phyloP scores from a whole-genome alignment of 1,284 basidiomycete genomes.

The Puccinia polysora region DNA sequence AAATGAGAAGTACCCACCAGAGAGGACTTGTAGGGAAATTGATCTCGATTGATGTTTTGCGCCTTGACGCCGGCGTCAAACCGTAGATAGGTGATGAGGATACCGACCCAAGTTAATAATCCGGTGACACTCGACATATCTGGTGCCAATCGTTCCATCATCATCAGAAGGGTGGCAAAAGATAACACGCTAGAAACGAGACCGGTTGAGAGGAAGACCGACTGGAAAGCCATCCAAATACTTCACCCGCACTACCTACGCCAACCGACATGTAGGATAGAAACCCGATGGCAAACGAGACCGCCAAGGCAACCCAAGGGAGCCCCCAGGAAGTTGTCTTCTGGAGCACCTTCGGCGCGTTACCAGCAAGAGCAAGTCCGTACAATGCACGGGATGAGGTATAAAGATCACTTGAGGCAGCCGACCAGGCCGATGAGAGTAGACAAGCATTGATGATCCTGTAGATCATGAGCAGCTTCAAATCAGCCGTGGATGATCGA shows the following conservation, averaged over 20 bases:
- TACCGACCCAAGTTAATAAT: constrained; percentile 77
- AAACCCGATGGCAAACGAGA: constrained; percentile 64
- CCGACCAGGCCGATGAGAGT: constrained; percentile 78
- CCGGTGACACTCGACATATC: constrained; percentile 59
- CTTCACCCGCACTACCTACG: constrained; percentile 60
- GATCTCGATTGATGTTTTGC: constrained; percentile 66
- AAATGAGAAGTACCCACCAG: constrained; percentile 57
- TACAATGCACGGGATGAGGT: constrained; percentile 64
- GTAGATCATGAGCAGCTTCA: background rate
- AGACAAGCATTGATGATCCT: constrained; percentile 74
- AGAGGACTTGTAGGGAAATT: constrained; percentile 63
- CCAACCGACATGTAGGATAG: constrained; percentile 69
- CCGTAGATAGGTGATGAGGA: constrained; percentile 70
- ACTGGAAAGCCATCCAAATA: constrained; percentile 70
- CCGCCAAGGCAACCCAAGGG: constrained; percentile 67
- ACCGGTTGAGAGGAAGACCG: constrained; percentile 31
- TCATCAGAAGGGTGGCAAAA: constrained; percentile 60
- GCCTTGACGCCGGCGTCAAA: constrained; percentile 70
- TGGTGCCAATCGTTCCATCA: too few species aligned
- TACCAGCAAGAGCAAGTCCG: constrained; percentile 69
- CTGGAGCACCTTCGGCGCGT: constrained; percentile 71
- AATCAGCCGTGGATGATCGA: background rate
- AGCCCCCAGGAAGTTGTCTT: constrained; percentile 67
- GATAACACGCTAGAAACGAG: constrained; percentile 46
- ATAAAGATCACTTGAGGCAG: constrained; percentile 76